phyloP scores from a whole-genome alignment of 495 filamentous ascomycete species.

The Staphylotrichum tortipilum region DNA sequence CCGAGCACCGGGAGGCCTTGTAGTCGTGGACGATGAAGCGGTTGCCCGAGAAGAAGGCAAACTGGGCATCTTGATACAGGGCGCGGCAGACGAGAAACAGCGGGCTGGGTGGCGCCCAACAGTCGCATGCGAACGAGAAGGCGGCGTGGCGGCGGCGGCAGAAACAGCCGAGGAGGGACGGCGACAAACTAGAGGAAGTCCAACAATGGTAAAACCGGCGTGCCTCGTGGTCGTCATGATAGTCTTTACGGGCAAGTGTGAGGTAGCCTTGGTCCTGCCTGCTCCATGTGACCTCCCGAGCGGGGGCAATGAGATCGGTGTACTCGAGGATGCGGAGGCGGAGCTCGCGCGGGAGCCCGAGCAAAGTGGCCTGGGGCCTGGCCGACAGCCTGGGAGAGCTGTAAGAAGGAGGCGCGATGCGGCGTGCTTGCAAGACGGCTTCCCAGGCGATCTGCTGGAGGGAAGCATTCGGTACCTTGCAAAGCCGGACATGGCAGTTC shows the following conservation, averaged over 20 bases:
- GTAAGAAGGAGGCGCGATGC: background rate
- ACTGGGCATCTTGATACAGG: background rate
- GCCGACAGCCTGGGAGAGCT: too few species aligned
- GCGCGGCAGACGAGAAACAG: slow-evolving; percentile 1
- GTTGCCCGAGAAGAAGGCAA: slow-evolving; percentile 2
- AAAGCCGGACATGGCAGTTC: background rate
- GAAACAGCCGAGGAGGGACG: background rate
- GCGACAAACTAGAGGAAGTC: too few species aligned
- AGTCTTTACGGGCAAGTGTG: too few species aligned
- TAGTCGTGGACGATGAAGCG: background rate
- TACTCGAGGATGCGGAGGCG: slow-evolving; percentile 6
- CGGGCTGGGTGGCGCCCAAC: background rate
- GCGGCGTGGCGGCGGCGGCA: background rate
- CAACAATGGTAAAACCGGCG: background rate
- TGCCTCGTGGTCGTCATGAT: background rate
- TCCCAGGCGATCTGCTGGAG: background rate
- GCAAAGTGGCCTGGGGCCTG: too few species aligned
- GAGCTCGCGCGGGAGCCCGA: background rate
- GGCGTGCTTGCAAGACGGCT: background rate
- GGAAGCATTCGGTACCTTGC: background rate
- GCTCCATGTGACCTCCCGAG: slow-evolving; percentile 4
- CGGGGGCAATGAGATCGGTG: slow-evolving; percentile 8
- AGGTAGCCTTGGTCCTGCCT: background rate
- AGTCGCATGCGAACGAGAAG: background rate
- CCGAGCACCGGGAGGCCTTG: too few species aligned